Conservation (phyloP, 768 basidiomycete species). For the Hypholoma fasciculare region DNA sequence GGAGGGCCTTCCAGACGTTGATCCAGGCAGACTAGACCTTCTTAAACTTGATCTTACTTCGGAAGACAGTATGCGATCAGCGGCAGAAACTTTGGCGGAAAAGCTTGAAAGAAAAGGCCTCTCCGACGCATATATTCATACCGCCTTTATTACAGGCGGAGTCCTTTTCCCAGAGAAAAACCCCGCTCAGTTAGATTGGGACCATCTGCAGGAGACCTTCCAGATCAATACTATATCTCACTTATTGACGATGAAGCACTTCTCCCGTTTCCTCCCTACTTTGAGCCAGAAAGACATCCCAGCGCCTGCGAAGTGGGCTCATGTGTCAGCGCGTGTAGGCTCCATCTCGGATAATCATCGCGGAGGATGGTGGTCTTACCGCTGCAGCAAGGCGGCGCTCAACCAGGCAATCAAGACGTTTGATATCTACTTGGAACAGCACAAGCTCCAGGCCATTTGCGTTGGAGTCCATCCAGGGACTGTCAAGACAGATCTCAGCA, state of each 20-base stretch:
- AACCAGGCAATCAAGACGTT: constrained; percentile 66
- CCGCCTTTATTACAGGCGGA: constrained; percentile 57
- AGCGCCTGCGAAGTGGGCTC: constrained; percentile 54
- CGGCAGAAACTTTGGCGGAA: constrained; percentile 40
- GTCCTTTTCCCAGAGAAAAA: constrained; percentile 56
- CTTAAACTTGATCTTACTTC: constrained; percentile 51
- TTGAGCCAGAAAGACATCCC: constrained; percentile 19
- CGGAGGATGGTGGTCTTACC: constrained; percentile 67
- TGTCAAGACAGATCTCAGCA: constrained; percentile 60
- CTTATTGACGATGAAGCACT: constrained; percentile 62
- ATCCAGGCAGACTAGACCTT: constrained; percentile 44
- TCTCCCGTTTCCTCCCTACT: constrained; percentile 54
- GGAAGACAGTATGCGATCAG: constrained; percentile 49
- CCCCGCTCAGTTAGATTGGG: constrained; percentile 46
- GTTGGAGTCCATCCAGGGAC: constrained; percentile 63
- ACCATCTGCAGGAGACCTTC: constrained; percentile 44
- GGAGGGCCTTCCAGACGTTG: constrained; percentile 38
- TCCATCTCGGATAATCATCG: constrained; percentile 56
- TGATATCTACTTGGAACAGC: constrained; percentile 51
- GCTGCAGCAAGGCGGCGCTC: constrained; percentile 61
- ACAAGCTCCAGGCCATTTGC: constrained; percentile 47
- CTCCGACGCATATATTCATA: constrained; percentile 44
- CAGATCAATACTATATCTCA: constrained; percentile 62
- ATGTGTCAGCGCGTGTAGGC: constrained; percentile 59
- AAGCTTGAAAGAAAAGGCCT: constrained; percentile 26